Percentiles rank a stretch among this genome's conserved stretches.
These are phyloP conservation scores for Ceratobasidium sp. DNA, from an alignment of 1,284 basidiomycete species.

Conservation along the genomic window DNA sequence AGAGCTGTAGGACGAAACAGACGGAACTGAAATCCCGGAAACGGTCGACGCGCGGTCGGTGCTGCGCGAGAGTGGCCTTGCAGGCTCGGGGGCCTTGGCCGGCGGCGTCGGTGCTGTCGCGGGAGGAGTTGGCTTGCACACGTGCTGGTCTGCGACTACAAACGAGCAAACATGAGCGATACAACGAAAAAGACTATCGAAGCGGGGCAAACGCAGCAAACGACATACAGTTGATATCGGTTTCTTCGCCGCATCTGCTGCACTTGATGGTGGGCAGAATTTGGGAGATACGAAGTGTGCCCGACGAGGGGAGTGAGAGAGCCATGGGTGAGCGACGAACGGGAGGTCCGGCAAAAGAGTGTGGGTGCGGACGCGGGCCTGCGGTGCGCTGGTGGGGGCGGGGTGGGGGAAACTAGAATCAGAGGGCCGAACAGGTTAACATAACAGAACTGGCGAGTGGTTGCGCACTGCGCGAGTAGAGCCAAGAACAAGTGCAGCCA, in stretches of 20 bases:
- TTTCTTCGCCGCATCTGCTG: slow-evolving; percentile 64
- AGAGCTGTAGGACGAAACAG: slow-evolving; percentile 28
- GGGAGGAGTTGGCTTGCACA: slow-evolving; percentile 46
- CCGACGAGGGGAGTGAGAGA: slow-evolving; percentile 42
- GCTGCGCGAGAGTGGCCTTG: slow-evolving; percentile 39
- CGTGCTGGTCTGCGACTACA: slow-evolving; percentile 53
- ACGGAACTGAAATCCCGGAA: slow-evolving; percentile 17
- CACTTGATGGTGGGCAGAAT: slow-evolving; percentile 82
- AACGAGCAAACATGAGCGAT: slow-evolving; percentile 73
- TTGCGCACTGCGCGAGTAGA: slow-evolving; percentile 21
- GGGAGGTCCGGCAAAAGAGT: slow-evolving; percentile 45
- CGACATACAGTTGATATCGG: slow-evolving; percentile 41
- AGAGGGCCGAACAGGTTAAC: neutral
- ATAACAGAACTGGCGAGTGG: neutral
- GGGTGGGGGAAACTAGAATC: slow-evolving; percentile 6
- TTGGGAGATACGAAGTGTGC: slow-evolving; percentile 66
- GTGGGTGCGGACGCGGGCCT: slow-evolving; percentile 24
- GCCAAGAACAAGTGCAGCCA: neutral
- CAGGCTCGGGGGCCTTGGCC: slow-evolving; percentile 43
- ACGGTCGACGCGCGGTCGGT: slow-evolving; percentile 25
- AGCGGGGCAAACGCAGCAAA: slow-evolving; percentile 45
- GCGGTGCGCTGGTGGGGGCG: slow-evolving; percentile 1
- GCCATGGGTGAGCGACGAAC: slow-evolving; percentile 22
- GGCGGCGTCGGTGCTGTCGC: slow-evolving; percentile 52
- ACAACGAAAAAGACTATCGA: too few species aligned